Percentiles rank a stretch among this genome's conserved stretches.
These are phyloP conservation scores for Phylloporus arenicola DNA, from an alignment of 768 basidiomycete genomes.

Conservation along the genomic window DNA sequence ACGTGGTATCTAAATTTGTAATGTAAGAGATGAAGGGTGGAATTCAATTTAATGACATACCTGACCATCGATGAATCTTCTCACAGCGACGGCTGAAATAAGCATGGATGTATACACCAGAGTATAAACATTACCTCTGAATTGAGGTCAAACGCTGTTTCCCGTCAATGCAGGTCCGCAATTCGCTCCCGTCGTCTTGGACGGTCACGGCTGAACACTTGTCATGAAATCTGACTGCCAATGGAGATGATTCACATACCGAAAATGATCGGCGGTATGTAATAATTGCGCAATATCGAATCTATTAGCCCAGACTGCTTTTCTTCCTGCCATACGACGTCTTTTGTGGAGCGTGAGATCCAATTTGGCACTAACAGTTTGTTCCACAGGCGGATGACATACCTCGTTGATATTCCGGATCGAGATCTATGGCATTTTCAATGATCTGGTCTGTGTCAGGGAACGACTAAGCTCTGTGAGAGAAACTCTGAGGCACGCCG, in stretches of 20 bases:
- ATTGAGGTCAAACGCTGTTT: conserved; percentile 70
- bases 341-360: conserved; percentile 29
- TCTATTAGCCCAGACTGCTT: conserved; percentile 63
- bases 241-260: conserved; percentile 32
- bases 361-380: neutral
- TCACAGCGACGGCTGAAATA: neutral
- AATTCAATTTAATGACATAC: conserved; percentile 34
- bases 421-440: conserved; percentile 44
- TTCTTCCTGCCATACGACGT: conserved; percentile 57
- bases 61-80: conserved; percentile 51
- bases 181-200: conserved; percentile 39
- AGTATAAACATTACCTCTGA: conserved; percentile 36
- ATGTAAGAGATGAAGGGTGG: neutral
- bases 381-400: conserved; percentile 2
- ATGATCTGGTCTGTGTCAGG: conserved; percentile 41
- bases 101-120: neutral
- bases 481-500: neutral
- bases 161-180: conserved; percentile 61
- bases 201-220: conserved; percentile 33
- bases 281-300: conserved; percentile 58
- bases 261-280: conserved; percentile 64
- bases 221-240: conserved; percentile 1
- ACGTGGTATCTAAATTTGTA: conserved; percentile 38
- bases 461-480: neutral
- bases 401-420: conserved; percentile 68